Percentiles rank a stretch among this genome's conserved stretches.
These are phyloP conservation scores for Lipomyces chichibuensis DNA, from an alignment of 805 yeast genomes.

Conservation along the genomic window DNA sequence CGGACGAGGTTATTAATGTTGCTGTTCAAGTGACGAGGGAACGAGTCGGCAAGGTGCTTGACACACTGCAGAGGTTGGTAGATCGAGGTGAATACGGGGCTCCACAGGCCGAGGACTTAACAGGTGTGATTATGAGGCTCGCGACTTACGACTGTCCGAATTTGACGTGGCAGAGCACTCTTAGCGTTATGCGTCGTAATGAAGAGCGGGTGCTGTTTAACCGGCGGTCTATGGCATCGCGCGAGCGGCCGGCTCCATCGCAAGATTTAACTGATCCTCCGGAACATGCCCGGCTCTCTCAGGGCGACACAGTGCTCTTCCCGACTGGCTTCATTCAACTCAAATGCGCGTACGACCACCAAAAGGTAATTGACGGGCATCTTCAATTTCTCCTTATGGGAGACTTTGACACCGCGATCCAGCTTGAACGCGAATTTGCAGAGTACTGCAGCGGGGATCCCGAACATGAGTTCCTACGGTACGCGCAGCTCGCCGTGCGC, in stretches of 20 bases:
- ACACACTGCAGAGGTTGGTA: background rate
- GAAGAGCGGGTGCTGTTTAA: slow-evolving; percentile 15
- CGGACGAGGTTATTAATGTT: slow-evolving; percentile 23
- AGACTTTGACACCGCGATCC: slow-evolving; percentile 11
- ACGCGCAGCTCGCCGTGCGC: background rate
- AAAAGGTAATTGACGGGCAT: slow-evolving; percentile 18
- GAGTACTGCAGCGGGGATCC: slow-evolving; percentile 20
- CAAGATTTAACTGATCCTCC: background rate
- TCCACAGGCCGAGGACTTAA: background rate
- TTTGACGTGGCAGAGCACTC: slow-evolving; percentile 27
- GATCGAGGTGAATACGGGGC: background rate
- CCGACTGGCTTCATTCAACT: slow-evolving; percentile 15
- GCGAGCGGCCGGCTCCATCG: background rate
- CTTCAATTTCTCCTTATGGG: slow-evolving; percentile 3
- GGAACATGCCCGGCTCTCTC: background rate
- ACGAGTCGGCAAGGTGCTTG: slow-evolving; percentile 7
- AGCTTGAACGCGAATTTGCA: slow-evolving; percentile 21
- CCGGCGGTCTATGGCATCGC: background rate
- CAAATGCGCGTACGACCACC: slow-evolving; percentile 17
- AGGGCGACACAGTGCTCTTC: background rate
- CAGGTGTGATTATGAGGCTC: slow-evolving; percentile 17
- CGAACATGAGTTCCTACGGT: background rate
- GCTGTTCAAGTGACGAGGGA: slow-evolving; percentile 16
- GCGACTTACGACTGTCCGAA: slow-evolving; percentile 30
- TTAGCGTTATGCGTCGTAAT: slow-evolving; percentile 25